A percentile compares a stretch with the other conserved stretches of the same genome.
Conservation (phyloP, 129 eudicot species). For the Dittrichia graveolens region DNA sequence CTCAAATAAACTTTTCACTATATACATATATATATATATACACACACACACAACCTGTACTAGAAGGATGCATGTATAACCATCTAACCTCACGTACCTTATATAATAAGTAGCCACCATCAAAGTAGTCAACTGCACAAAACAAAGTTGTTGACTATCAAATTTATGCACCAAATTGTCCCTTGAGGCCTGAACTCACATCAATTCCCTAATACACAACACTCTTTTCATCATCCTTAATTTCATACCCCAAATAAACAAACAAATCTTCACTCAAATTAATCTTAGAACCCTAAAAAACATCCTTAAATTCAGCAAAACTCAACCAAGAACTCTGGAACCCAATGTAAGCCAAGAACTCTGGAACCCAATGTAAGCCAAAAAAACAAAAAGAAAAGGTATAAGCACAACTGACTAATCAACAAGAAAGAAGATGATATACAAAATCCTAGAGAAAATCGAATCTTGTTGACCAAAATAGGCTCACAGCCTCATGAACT, state of each 20-base stretch:
- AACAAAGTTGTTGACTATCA: conserved; percentile 49
- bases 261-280: conserved; percentile 56
- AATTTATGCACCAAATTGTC: conserved; percentile 52
- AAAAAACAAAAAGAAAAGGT: background rate
- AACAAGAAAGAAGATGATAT: background rate
- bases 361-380: background rate
- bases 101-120: conserved; percentile 67
- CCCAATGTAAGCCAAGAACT: too few species aligned
- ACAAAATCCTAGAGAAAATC: too few species aligned
- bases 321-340: conserved; percentile 70
- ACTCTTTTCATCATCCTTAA: conserved; percentile 42
- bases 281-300: conserved; percentile 56
- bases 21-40: too few species aligned
- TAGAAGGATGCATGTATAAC: too few species aligned
- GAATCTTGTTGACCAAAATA: too few species aligned
- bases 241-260: conserved; percentile 67
- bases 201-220: conserved; percentile 85
- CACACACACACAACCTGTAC: too few species aligned
- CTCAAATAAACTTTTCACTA: too few species aligned
- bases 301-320: conserved; percentile 47
- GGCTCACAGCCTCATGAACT: too few species aligned
- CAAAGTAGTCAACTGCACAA: conserved; percentile 82
- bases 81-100: too few species aligned
- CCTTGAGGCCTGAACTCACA: conserved; percentile 59
- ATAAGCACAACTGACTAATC: background rate